Evolutionary conservation across 1,284 basidiomycete species (phyloP), one percentile per base, ranked within the genome.

Genomic region (Takashimella tepidaria): DNA sequence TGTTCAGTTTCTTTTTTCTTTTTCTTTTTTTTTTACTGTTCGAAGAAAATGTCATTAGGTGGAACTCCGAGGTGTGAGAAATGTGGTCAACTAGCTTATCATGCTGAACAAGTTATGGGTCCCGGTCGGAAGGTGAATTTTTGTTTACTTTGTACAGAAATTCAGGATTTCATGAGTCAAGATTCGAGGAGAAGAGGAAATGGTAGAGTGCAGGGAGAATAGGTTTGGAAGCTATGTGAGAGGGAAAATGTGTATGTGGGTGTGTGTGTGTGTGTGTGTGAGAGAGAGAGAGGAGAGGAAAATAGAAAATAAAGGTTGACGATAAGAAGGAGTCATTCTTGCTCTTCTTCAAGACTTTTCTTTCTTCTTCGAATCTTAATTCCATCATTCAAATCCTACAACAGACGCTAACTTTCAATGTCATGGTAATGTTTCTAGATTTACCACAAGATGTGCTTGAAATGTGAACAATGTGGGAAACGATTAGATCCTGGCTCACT

Each of bases 361-460:
- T n/a, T n/a, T n/a, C n/a, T 13, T n/a, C n/a, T 31, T 37, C 26
- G 21, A 6, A 13, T 53, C 19, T 41, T 6, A 12, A n/a, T 53
- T 37, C 31, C 16, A 16, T 37, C 16, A 16, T 37, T 8, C 31
- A 8, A 37, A 8, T 37, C n/a, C n/a, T n/a, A n/a, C n/a, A n/a
- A n/a, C n/a, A 43, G 21, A 44, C 1, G 21, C 22, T 5, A 41
- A 8, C 41, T 24, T 21, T 4, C 19, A 23, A 37, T 24, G 26
- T 1, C 31, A 37, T 37, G 16, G 5, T n/a, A 10, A 4, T n/a
- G 8, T 24, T 8, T 8, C n/a, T 57, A 75, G 74, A 69, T 74
- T 43, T 78, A 77, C 47, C 77, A 78, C 62, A 78, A 77, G 56
- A 54, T 67, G 1, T 78, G 77, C 50, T 58, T 78, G 44, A 74